Percentiles rank a stretch among this genome's conserved stretches.
Conservation (phyloP, 2,329 filamentous ascomycete species). For the Talaromyces sp. region DNA sequence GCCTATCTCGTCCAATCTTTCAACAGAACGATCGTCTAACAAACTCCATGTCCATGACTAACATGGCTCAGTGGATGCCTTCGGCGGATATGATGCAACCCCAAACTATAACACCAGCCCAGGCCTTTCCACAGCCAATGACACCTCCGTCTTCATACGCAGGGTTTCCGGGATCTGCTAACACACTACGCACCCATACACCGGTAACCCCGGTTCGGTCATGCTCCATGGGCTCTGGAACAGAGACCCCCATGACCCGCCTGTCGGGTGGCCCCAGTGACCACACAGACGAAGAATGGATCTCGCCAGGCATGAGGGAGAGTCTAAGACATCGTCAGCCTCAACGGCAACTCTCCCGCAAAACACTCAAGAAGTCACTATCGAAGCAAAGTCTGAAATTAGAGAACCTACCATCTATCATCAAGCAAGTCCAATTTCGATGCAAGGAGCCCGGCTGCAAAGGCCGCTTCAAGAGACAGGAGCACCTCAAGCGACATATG, state of each 20-base stretch:
- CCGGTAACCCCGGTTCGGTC: slow-evolving; percentile 37
- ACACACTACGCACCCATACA: slow-evolving; percentile 35
- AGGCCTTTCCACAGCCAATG: slow-evolving; percentile 33
- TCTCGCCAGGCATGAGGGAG: slow-evolving; percentile 34
- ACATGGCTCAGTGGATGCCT: slow-evolving; percentile 37
- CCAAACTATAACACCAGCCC: slow-evolving; percentile 36
- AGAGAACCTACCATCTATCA: slow-evolving; percentile 37
- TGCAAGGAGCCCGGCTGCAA: slow-evolving; percentile 44
- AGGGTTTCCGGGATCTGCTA: slow-evolving; percentile 34
- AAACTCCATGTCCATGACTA: slow-evolving; percentile 36
- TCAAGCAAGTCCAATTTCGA: slow-evolving; percentile 41
- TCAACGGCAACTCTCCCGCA: slow-evolving; percentile 34
- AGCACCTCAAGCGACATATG: slow-evolving; percentile 50
- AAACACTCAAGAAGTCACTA: slow-evolving; percentile 27
- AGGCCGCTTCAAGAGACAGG: slow-evolving; percentile 47
- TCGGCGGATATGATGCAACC: slow-evolving; percentile 33
- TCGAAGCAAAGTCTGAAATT: slow-evolving; percentile 36
- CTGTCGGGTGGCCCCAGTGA: slow-evolving; percentile 33
- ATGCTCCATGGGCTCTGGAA: slow-evolving; percentile 34
- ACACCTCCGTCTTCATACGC: slow-evolving; percentile 39
- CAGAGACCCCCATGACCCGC: slow-evolving; percentile 35
- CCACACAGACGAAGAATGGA: slow-evolving; percentile 34
- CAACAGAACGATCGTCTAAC: slow-evolving; percentile 35
- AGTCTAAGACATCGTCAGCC: slow-evolving; percentile 25
- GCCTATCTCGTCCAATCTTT: slow-evolving; percentile 38